phyloP scores from a whole-genome alignment of 306 rosid genomes.

The Argentina anserina region DNA sequence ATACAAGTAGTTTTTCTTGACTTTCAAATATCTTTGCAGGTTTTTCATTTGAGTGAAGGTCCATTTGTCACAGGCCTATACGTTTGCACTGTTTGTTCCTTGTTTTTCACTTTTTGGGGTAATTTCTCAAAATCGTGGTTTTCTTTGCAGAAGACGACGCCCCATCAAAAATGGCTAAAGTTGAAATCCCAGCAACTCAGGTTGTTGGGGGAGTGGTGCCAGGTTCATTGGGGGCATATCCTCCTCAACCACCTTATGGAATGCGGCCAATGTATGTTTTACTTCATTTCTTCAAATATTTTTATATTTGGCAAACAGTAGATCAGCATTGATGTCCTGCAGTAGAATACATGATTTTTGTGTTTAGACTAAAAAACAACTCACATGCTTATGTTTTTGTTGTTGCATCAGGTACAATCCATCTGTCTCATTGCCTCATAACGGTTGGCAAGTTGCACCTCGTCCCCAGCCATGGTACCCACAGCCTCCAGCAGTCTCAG shows the following conservation, averaged over 20 bases:
- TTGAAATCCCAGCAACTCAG: conserved; percentile 60
- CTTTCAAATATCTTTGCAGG: background rate
- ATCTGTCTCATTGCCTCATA: conserved; percentile 54
- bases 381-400: conserved; percentile 3
- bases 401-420: conserved; percentile 62
- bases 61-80: background rate
- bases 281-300: background rate
- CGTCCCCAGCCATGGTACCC: conserved; percentile 90
- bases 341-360: background rate
- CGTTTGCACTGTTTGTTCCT: background rate
- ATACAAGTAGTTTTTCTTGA: background rate
- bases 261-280: conserved; percentile 70
- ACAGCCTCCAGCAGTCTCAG: conserved; percentile 62
- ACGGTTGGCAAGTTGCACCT: conserved; percentile 71
- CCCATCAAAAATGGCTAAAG: conserved; percentile 74
- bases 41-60: background rate
- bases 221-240: conserved; percentile 70
- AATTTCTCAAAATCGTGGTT: conserved; percentile 16
- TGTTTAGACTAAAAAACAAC: background rate
- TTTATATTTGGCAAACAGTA: conserved; percentile 3
- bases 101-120: conserved; percentile 13
- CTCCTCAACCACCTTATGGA: conserved; percentile 64
- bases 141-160: conserved; percentile 59
- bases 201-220: conserved; percentile 62
- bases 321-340: background rate